These are phyloP conservation scores for Macadamia tetraphylla DNA, from an alignment of 164 flowering plant species.

Conservation along the genomic window DNA sequence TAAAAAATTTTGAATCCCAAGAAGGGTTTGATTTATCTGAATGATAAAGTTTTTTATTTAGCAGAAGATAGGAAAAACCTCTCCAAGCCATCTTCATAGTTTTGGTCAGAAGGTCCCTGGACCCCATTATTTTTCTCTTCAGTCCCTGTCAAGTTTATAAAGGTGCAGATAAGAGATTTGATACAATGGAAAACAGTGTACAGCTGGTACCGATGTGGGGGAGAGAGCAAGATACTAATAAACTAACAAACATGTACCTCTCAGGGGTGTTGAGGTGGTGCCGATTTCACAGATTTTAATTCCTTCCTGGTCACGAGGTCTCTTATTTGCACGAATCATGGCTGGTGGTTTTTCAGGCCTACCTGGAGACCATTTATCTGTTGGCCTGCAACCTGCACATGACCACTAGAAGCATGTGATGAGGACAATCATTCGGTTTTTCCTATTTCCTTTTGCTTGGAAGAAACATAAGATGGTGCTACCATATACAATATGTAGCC, in stretches of 20 bases:
- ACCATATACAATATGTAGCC: no score
- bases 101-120: constrained; percentile 28
- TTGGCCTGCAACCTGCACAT: constrained; percentile 33
- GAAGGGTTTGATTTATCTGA: neutral
- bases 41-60: neutral
- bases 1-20: neutral
- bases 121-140: constrained; percentile 25
- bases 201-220: neutral
- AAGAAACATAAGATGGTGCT: no score
- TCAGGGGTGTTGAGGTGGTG: constrained; percentile 24
- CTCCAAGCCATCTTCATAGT: constrained; percentile 45
- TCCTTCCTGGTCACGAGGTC: constrained; percentile 22
- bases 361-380: constrained; percentile 21
- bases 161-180: neutral
- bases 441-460: neutral
- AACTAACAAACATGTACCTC: constrained; percentile 22
- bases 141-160: neutral
- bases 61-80: constrained; percentile 34
- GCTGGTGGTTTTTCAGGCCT: constrained; percentile 18
- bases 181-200: neutral
- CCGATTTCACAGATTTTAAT: constrained; percentile 15
- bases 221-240: constrained; percentile 3
- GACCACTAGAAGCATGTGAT: constrained; percentile 14
- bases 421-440: no score
- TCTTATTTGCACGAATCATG: constrained; percentile 27